Evolutionary conservation across 2,329 filamentous ascomycete species (phyloP).

Genomic region (Epichloe aotearoae): DNA sequence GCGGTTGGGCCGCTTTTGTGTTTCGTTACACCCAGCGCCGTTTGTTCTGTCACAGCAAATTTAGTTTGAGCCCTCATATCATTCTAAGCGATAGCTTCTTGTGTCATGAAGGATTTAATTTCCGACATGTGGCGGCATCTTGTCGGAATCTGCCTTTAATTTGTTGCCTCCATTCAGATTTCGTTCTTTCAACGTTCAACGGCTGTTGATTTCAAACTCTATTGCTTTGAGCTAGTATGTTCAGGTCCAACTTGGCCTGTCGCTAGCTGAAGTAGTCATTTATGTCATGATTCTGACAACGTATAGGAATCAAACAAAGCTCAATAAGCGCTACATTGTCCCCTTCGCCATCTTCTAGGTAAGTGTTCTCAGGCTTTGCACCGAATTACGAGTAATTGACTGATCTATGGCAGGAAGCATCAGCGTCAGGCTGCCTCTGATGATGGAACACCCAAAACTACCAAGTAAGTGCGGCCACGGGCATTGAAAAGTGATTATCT

Average conservation of each 20-base stretch:
- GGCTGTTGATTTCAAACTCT: not conserved
- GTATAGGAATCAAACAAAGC: slow-evolving; percentile 1
- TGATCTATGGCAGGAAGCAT: slow-evolving; percentile 2
- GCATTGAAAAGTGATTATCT: not conserved
- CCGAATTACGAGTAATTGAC: not conserved
- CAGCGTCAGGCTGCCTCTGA: slow-evolving; percentile 5
- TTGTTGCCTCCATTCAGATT: not conserved
- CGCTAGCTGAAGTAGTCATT: not conserved
- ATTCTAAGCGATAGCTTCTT: not conserved
- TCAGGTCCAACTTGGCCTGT: not conserved
- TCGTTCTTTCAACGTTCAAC: not conserved
- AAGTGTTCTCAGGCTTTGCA: not conserved
- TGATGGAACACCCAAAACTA: slow-evolving; percentile 3
- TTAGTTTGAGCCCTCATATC: not conserved
- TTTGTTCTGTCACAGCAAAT: not conserved
- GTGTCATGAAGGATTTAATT: not conserved
- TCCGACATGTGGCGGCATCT: not conserved
- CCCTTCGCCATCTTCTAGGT: slow-evolving; percentile 1
- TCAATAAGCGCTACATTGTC: slow-evolving; percentile 1
- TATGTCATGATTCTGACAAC: not conserved
- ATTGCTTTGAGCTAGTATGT: not conserved
- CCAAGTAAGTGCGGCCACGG: slow-evolving; percentile 2
- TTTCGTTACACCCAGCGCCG: not conserved
- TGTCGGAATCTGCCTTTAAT: not conserved
- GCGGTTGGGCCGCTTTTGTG: not conserved